Conservation (phyloP, 2,329 filamentous ascomycete species). For the Botryotinia globosa region DNA sequence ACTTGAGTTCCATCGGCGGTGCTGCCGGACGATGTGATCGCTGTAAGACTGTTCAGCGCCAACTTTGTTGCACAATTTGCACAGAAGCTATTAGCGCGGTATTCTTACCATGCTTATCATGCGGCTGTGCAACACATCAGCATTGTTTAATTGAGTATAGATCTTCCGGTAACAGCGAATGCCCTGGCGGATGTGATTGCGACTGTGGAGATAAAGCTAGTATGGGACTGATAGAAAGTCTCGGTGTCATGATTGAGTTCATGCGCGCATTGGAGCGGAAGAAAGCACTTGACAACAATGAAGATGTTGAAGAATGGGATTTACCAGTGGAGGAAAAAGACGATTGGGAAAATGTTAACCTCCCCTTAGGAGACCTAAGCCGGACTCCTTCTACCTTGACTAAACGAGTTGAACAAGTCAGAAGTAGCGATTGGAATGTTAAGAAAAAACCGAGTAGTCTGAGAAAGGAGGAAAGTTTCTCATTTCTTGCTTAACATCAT, state of each 20-base stretch:
- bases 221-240: conserved; percentile 58
- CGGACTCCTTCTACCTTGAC: conserved; percentile 34
- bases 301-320: conserved; percentile 30
- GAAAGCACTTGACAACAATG: conserved; percentile 23
- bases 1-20: conserved; percentile 41
- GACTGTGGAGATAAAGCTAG: conserved; percentile 57
- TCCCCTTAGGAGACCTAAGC: conserved; percentile 28
- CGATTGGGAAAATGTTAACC: conserved; percentile 32
- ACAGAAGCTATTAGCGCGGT: conserved; percentile 58
- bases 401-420: conserved; percentile 34
- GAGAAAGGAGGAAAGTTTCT: conserved; percentile 32
- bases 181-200: conserved; percentile 64
- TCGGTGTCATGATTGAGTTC: conserved; percentile 45
- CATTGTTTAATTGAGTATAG: conserved; percentile 44
- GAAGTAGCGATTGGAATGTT: conserved; percentile 32
- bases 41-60: conserved; percentile 54
- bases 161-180: conserved; percentile 47
- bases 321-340: conserved; percentile 25
- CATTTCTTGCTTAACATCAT: conserved; percentile 11
- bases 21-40: conserved; percentile 49
- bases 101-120: conserved; percentile 60
- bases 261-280: conserved; percentile 28
- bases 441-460: conserved; percentile 36
- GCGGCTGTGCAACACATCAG: conserved; percentile 61
- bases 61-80: conserved; percentile 62